Base-by-base conservation (phyloP, 345 rosid genomes). In the Cardamine chenopodiifolia region DNA sequence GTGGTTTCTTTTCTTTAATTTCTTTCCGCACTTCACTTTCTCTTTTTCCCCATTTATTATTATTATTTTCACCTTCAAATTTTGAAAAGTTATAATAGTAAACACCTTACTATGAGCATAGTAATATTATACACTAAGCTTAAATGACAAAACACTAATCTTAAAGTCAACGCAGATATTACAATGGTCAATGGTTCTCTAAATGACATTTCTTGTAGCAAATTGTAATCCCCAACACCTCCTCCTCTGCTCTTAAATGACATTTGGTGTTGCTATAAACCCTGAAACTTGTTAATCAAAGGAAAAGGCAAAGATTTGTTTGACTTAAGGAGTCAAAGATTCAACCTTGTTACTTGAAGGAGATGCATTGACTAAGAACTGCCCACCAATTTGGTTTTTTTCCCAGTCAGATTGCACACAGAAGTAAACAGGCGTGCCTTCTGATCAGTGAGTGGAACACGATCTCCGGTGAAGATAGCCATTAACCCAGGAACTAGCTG, bases 401-500 rank as follows among this genome's bases (percentile, higher is more conserved):
- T 17, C 23, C 26, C 1, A 48, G 13, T 48, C 54, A 48, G 26
- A 19, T 48, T 48, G 54, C 13, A 48, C 13, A 19, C 13, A 19
- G 25, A 48, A 48, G 25, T 25, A 48, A 8, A 47, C 52, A 8
- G 5, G 25, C 25, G 25, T 23, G 25, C 25, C 29, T 28, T 28
- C 5, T 28, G 29, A 28, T 28, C 29, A 3, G 6, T 28, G 29
- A 28, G 25, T 63, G 26, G 17, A 12, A 1, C 59, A 50, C 6
- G 9, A 66, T 13, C 20, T 39, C 42, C 11, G 1, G 2, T 63
- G 55, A 28, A 63, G 56, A 72, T 13, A 37, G 69, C 20, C 76
- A 72, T 50, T 14, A 62, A 19, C 49, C 37, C 77, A 54, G 18
- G 9, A 17, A 63, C 77, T 1, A 73, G 42, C 17, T 50, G 2